Conservation (phyloP, 1,284 basidiomycete species). For the Pterulicium gracile region DNA sequence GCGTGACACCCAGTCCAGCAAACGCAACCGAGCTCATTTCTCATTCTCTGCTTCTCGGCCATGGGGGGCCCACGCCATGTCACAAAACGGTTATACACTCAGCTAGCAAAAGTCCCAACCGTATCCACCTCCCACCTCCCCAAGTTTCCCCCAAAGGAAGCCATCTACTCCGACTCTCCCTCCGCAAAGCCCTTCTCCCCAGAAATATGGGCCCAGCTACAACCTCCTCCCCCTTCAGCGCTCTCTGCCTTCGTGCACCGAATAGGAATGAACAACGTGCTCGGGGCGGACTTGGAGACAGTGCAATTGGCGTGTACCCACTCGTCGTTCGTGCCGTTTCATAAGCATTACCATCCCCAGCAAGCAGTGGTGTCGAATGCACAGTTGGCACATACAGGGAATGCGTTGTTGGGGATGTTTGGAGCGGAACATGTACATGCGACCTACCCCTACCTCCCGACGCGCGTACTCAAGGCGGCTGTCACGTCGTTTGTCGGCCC, state of each 20-base stretch:
- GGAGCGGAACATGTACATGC: conserved; percentile 79
- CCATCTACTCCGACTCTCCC: conserved; percentile 20
- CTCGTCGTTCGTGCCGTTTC: conserved; percentile 55
- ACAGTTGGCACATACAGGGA: conserved; percentile 75
- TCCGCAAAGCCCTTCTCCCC: conserved; percentile 35
- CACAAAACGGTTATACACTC: conserved; percentile 45
- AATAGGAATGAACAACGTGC: conserved; percentile 50
- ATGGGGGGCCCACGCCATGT: conserved; percentile 33
- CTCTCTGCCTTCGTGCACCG: conserved; percentile 68
- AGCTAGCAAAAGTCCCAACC: conserved; percentile 44
- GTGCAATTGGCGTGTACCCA: conserved; percentile 76
- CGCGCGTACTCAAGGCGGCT: conserved; percentile 81
- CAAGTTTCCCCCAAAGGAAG: conserved; percentile 54
- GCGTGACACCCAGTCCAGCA: too few species aligned
- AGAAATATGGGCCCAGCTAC: conserved; percentile 58
- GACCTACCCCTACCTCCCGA: conserved; percentile 86
- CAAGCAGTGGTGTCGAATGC: conserved; percentile 58
- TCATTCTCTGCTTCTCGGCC: neutral
- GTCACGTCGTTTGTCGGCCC: conserved; percentile 89
- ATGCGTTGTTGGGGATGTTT: conserved; percentile 86
- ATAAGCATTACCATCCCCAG: conserved; percentile 43
- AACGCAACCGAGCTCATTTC: too few species aligned
- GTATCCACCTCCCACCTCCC: conserved; percentile 42
- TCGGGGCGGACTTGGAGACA: conserved; percentile 36
- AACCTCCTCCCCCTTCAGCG: conserved; percentile 62